phyloP scores from a whole-genome alignment of 23 red algal genomes.

The Pyropia yezoensis region DNA sequence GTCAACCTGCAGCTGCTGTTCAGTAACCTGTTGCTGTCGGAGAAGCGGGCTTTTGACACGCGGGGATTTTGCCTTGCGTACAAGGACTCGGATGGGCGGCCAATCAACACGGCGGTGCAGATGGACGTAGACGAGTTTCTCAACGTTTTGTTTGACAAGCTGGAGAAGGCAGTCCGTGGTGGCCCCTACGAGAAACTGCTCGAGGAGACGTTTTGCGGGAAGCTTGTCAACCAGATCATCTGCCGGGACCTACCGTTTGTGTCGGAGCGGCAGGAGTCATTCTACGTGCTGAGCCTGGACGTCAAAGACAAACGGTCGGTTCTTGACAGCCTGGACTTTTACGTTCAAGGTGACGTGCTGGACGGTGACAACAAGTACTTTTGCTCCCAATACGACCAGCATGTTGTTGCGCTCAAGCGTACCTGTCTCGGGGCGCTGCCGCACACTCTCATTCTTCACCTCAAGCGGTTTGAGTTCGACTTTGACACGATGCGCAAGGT shows the following conservation, averaged over 20 bases:
- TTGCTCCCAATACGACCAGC: constrained; percentile 7
- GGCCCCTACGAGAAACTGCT: constrained; percentile 2
- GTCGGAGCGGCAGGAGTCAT: constrained; percentile 6
- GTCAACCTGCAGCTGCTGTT: constrained; percentile 14
- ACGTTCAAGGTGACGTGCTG: constrained; percentile 14
- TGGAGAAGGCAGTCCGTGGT: constrained; percentile 13
- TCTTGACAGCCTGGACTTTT: constrained; percentile 10
- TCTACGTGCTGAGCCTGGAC: constrained; percentile 19
- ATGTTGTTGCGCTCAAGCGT: constrained; percentile 4
- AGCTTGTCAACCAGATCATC: constrained; percentile 18
- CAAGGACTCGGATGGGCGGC: constrained; percentile 8
- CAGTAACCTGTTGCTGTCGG: constrained; percentile 1
- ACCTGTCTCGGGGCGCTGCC: constrained; percentile 4
- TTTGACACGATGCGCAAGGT: constrained; percentile 10
- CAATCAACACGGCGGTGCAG: constrained; percentile 6
- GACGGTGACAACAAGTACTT: constrained; percentile 34
- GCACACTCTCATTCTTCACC: constrained; percentile 6
- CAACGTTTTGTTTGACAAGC: constrained; percentile 4
- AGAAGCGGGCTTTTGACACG: constrained; percentile 7
- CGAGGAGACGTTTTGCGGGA: constrained; percentile 12
- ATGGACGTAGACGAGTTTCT: constrained; percentile 17
- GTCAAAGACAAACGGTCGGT: constrained; percentile 9
- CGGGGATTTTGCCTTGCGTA: constrained; percentile 1
- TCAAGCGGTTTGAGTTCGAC: constrained; percentile 31
- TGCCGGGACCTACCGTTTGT: constrained; percentile 16